Percentiles rank a stretch among this genome's conserved stretches.
Evolutionary conservation across 306 rosid species (phyloP).

Genomic region (Cicer chorassanicum): DNA sequence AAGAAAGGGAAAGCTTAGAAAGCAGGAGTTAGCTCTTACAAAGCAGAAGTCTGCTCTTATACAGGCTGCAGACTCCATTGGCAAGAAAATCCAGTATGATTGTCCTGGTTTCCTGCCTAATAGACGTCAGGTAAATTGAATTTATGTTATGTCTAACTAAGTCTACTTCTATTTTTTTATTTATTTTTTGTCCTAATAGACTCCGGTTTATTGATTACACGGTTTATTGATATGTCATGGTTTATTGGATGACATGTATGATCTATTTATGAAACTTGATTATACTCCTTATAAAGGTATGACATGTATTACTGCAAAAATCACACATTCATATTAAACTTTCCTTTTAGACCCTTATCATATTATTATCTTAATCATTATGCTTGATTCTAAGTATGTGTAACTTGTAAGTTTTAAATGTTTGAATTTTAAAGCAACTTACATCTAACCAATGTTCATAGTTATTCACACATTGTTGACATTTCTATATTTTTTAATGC

Average conservation of each 20-base stretch:
- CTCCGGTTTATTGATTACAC: neutral
- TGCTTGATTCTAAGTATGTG: conserved; percentile 3
- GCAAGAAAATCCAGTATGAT: conserved; percentile 89
- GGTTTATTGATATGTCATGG: conserved; percentile 12
- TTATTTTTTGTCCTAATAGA: conserved; percentile 7
- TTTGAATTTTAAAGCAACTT: conserved; percentile 16
- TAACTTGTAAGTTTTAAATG: conserved; percentile 16
- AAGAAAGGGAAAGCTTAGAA: conserved; percentile 79
- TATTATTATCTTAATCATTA: conserved; percentile 24
- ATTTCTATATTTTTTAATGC: conserved; percentile 6
- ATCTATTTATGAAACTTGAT: conserved; percentile 37
- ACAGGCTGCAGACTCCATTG: conserved; percentile 81
- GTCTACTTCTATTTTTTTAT: neutral
- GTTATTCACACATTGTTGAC: conserved; percentile 14
- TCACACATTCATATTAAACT: conserved; percentile 31
- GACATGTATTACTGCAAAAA: conserved; percentile 25
- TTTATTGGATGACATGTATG: neutral
- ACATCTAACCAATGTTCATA: conserved; percentile 28
- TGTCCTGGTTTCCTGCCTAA: conserved; percentile 92
- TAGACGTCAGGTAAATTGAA: conserved; percentile 77
- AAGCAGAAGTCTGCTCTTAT: conserved; percentile 81
- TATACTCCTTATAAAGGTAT: conserved; percentile 10
- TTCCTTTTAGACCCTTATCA: conserved; percentile 15
- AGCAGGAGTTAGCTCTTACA: conserved; percentile 74
- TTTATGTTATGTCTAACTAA: neutral